Evolutionary conservation across 2,329 filamentous ascomycete species (phyloP), one percentile per base, ranked within the genome.

Genomic region (Scedosporium apiospermum): DNA sequence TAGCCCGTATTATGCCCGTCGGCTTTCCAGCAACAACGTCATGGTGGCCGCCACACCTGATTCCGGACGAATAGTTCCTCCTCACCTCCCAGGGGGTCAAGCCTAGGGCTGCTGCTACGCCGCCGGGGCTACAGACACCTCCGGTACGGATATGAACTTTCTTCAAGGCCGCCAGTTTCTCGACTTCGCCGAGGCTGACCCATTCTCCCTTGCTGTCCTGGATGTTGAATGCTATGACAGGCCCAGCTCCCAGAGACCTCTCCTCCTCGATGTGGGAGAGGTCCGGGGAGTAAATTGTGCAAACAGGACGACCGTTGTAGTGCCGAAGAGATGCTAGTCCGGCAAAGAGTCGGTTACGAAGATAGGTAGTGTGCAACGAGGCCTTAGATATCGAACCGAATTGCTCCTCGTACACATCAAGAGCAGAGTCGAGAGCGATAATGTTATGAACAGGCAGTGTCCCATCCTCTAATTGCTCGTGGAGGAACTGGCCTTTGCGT

Each of bases 101-200:
- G 1, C 79, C 78, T n/a, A 98, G 80, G 21, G 86, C 84, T 1
- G 81, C 80, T 14, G 92, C 88, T 63, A 96, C 84, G 1, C 92
- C 92, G 9, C 93, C 95, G 1, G 95, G 93, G 68, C 96, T 97
- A 75, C 95, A 99, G 1, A 97, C 79, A 0, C 91, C 89, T 4
- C 95, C 95, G 0, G 91, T 96, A 44, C 95, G 85, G 18, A 98
- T 77, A 69, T 97, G 91, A 51, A 98, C 89, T 58, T 85, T 83
- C 66, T 88, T 90, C 21, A 96, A 78, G 2, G 83, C 81, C 6
- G 92, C 89, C 23, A 97, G 78, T 72, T 93, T 96, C 71, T 98
- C 93, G 18, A 98, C 86, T 70, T 98, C 93, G 14, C 85, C 80
- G 65, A 93, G 88, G 66, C 90, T 90, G 60, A 95, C 73, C 88